Conservation (phyloP, 139 green algal species). For the Pleodorina starrii region DNA sequence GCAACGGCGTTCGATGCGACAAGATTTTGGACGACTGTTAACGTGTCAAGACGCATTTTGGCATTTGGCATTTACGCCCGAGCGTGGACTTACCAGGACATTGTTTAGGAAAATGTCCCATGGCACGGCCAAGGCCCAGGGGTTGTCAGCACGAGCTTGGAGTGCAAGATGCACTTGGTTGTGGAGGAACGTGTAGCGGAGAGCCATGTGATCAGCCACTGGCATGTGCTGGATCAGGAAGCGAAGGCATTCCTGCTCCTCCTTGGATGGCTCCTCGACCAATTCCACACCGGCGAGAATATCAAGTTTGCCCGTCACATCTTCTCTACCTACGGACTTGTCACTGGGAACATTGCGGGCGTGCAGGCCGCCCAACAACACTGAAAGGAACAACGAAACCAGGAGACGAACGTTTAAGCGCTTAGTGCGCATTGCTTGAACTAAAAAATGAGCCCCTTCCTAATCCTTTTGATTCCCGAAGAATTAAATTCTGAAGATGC, state of each 20-base stretch:
- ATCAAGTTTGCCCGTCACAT: not conserved
- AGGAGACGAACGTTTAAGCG: not conserved
- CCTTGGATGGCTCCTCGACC: not conserved
- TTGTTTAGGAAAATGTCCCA: conserved; percentile 62
- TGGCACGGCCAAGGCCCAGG: conserved; percentile 57
- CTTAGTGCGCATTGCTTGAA: too few species aligned
- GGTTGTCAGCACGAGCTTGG: conserved; percentile 30
- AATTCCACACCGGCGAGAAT: not conserved
- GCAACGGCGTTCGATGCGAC: too few species aligned
- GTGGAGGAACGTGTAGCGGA: not conserved
- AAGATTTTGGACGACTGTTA: not conserved
- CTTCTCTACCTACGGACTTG: not conserved
- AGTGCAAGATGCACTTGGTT: conserved; percentile 35
- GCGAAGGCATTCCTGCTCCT: not conserved
- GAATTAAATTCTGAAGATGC: too few species aligned
- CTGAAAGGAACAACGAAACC: not conserved
- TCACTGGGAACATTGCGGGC: not conserved
- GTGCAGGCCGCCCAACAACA: not conserved
- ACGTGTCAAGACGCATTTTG: not conserved
- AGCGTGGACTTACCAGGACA: conserved; percentile 45
- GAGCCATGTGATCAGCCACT: not conserved
- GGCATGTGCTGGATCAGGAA: conserved; percentile 22
- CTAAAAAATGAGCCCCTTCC: too few species aligned
- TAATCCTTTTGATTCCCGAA: too few species aligned
- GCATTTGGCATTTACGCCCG: too few species aligned